Evolutionary conservation across 257 asterid species (phyloP).

Genomic region (Solanum stenotomum): DNA sequence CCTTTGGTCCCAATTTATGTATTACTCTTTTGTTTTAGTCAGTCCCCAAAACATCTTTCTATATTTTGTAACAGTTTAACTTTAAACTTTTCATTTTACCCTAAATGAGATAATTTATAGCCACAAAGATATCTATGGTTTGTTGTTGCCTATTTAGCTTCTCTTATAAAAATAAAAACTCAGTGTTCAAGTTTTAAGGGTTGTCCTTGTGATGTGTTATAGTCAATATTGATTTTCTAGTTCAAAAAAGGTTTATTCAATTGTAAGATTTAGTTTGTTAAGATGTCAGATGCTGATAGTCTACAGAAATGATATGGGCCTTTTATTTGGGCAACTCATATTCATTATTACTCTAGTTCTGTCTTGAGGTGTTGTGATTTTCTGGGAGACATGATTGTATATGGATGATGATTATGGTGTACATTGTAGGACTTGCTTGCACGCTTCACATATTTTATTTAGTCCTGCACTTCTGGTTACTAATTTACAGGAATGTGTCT

Average conservation of each 20-base stretch:
- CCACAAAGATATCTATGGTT: background rate
- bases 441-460: background rate
- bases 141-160: background rate
- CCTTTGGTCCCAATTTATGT: background rate
- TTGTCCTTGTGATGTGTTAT: background rate
- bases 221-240: background rate
- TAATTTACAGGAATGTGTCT: background rate
- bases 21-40: background rate
- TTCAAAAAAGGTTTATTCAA: background rate
- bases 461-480: background rate
- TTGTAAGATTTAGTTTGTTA: background rate
- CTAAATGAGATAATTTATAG: background rate
- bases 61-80: background rate
- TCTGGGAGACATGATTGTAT: background rate
- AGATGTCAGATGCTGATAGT: background rate
- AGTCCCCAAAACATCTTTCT: background rate
- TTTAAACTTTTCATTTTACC: background rate
- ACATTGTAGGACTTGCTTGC: background rate
- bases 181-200: background rate
- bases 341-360: background rate
- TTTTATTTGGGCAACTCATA: background rate
- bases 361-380: background rate
- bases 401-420: background rate
- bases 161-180: background rate
- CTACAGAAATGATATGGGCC: background rate